These are phyloP conservation scores for Chaetomiaceae sp. DNA, from an alignment of 2,329 filamentous ascomycete species.

Conservation along the genomic window DNA sequence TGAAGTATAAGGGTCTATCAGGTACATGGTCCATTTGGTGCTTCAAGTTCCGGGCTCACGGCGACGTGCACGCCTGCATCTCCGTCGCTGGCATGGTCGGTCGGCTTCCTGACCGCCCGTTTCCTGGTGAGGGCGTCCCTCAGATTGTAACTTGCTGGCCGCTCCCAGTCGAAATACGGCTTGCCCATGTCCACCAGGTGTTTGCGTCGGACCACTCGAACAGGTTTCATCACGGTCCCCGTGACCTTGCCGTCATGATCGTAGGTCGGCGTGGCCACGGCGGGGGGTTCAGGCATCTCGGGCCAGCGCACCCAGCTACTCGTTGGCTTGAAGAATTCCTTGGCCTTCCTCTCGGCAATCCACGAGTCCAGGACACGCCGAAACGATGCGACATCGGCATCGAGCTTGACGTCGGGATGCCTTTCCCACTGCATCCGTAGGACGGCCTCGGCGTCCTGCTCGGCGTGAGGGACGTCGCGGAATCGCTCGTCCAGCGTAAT, in stretches of 20 bases:
- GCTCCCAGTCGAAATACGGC: background rate
- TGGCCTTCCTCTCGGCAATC: background rate
- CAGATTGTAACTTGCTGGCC: conserved; percentile 1
- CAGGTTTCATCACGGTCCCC: background rate
- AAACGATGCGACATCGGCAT: background rate
- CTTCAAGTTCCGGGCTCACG: too few species aligned
- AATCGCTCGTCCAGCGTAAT: conserved; percentile 12
- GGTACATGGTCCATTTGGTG: too few species aligned
- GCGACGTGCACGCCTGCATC: too few species aligned
- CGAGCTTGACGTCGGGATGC: conserved; percentile 12
- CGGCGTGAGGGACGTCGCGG: conserved; percentile 2
- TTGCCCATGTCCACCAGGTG: background rate
- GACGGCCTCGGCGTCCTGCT: conserved; percentile 7
- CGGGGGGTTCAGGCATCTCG: background rate
- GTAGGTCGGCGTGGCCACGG: background rate
- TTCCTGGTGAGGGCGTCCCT: background rate
- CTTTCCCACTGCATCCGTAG: conserved; percentile 7
- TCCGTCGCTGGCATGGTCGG: too few species aligned
- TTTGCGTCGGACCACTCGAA: background rate
- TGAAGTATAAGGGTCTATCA: too few species aligned
- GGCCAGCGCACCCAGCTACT: background rate
- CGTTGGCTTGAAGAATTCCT: background rate
- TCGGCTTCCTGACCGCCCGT: too few species aligned
- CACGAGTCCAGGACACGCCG: background rate
- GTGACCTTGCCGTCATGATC: background rate